Evolutionary conservation across 1,284 basidiomycete genomes (phyloP).

Genomic region (Cryptococcus depauperatus): DNA sequence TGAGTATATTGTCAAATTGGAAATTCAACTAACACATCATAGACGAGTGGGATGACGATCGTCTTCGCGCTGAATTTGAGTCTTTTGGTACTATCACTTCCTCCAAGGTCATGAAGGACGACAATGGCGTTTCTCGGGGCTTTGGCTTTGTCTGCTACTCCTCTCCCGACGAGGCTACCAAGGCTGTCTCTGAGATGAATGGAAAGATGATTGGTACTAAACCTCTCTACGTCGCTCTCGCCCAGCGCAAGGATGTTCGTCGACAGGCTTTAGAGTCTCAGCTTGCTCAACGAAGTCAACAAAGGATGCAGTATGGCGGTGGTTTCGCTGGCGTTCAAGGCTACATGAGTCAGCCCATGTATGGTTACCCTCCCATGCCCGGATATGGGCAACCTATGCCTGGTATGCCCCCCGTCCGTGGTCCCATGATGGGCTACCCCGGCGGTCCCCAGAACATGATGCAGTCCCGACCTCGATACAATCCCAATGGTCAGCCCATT

Average conservation of each 20-base stretch:
- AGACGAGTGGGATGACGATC: conserved; percentile 90
- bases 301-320: conserved; percentile 87
- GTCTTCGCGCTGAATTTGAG: conserved; percentile 90
- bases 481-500: conserved; percentile 57
- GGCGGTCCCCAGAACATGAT: conserved; percentile 59
- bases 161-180: conserved; percentile 96
- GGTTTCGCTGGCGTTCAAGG: conserved; percentile 62
- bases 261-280: conserved; percentile 98
- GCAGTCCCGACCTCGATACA: conserved; percentile 68
- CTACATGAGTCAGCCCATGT: conserved; percentile 72
- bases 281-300: conserved; percentile 84
- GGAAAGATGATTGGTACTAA: conserved; percentile 99
- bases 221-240: conserved; percentile 96
- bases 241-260: conserved; percentile 96
- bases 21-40: conserved; percentile 47
- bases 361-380: conserved; percentile 73
- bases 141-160: conserved; percentile 99
- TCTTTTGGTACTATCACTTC: conserved; percentile 95
- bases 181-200: conserved; percentile 99
- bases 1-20: conserved; percentile 11
- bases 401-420: conserved; percentile 52
- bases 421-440: conserved; percentile 56
- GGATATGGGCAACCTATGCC: conserved; percentile 49
- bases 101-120: conserved; percentile 99
- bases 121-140: conserved; percentile 61